Base-by-base conservation (phyloP, 768 basidiomycete species). In the Cystobasidiopsis lactophilus region DNA sequence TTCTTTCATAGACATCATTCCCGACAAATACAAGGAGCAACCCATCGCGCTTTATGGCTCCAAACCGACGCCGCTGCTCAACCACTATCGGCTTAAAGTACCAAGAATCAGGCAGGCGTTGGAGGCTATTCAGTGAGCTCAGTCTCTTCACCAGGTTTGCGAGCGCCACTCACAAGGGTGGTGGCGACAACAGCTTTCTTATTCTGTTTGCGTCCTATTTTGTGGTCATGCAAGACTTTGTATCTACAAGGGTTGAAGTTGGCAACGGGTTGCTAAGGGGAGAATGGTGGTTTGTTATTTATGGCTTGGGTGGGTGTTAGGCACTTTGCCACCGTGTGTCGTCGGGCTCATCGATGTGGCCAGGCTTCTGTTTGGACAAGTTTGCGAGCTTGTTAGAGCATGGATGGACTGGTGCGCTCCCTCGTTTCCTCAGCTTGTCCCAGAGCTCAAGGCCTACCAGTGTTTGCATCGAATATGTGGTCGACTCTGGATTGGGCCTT, bases 11-110 rank as follows among this genome's bases (percentile, higher is more conserved):
- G 81, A 86, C 2, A 74, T 96, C 49, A 71, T 96, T 5, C 78
- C 80, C 16, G 91, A 95, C 65, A 82, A 84, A 61, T 95, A 93
- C 69, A 85, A 83, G 67, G 75, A 26, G 7, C 19, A 43, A 37
- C 75, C 75, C 30, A 64, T 52, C 58, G 76, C 79, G 59, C 70
- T 79, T 31, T 85, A 86, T 64, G 73, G 84, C 65, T 5, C 24
- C 37, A 7, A 35, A 50, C 13, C 48, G 37, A 43, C 52, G 13
- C 55, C 55, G 10, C 59, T 69, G 27, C 57, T 63, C 27, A 60
- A 63, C 48, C 60, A 63, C 47, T 59, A 62, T 37, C 58, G 59
- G 1, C 51, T 63, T 0, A 44, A 56, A 24, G 62, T 63, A 0
- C 62, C 62, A 1, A 33, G 44, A 5, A 58, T 63, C 18, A 55